A percentile compares a stretch with the other conserved stretches of the same genome.
phyloP scores from a whole-genome alignment of 192 early-diverging fungal genomes.

The Coemansia sp. region DNA sequence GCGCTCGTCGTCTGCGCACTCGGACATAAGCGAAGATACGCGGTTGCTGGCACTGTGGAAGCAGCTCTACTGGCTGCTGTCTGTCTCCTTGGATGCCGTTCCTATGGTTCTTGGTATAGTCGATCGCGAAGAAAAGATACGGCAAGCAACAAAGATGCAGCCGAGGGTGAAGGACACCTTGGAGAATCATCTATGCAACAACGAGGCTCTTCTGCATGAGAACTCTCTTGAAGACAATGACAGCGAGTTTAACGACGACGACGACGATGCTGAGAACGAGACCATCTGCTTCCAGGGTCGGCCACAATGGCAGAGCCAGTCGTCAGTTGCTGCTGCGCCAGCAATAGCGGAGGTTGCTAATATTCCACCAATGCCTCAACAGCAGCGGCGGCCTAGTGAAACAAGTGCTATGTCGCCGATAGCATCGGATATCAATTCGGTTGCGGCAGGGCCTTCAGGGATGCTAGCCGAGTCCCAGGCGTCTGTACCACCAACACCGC shows the following conservation, averaged over 20 bases:
- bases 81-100: conserved; percentile 21
- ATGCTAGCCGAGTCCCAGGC: conserved; percentile 4
- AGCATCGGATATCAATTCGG: background rate
- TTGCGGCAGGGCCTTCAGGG: background rate
- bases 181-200: background rate
- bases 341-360: background rate
- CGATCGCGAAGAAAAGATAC: background rate
- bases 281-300: conserved; percentile 44
- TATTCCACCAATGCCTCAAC: background rate
- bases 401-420: background rate
- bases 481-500: conserved; percentile 27
- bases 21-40: background rate
- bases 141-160: background rate
- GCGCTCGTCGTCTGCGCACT: background rate
- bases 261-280: conserved; percentile 21
- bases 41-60: conserved; percentile 22
- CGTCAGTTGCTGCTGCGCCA: background rate
- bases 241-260: conserved; percentile 13
- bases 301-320: conserved; percentile 9
- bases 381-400: background rate
- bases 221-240: background rate
- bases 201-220: background rate
- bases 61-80: conserved; percentile 28
- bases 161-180: background rate
- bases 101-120: conserved; percentile 21